Evolutionary conservation across 345 rosid genomes (phyloP).

Genomic region (Eucalyptus regnans): DNA sequence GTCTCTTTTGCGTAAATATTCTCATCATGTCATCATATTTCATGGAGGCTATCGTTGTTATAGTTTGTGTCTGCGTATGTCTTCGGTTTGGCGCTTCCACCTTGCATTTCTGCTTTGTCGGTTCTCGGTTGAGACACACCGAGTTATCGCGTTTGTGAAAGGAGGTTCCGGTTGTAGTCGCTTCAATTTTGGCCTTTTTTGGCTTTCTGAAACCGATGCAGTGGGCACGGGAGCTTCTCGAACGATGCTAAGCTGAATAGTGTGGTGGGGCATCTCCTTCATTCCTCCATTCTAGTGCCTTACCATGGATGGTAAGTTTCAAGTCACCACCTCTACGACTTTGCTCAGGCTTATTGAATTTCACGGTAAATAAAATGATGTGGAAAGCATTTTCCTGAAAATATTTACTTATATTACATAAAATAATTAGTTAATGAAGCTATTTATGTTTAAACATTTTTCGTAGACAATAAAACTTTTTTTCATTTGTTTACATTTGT

Average conservation of each 20-base stretch:
- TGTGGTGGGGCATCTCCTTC: constrained; percentile 78
- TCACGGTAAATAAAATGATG: background rate
- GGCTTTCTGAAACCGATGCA: background rate
- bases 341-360: background rate
- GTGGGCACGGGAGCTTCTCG: constrained; percentile 98
- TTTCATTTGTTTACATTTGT: background rate
- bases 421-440: background rate
- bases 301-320: constrained; percentile 77
- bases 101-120: background rate
- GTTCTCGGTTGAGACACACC: background rate
- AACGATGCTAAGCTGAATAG: constrained; percentile 56
- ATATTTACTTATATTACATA: background rate
- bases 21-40: background rate
- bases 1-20: background rate
- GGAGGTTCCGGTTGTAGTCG: background rate
- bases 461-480: background rate
- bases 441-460: background rate
- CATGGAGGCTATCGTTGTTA: background rate
- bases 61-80: background rate
- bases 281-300: constrained; percentile 88
- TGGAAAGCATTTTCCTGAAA: background rate
- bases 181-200: background rate
- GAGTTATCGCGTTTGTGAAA: background rate
- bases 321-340: background rate
- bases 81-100: background rate